Conservation (phyloP, 2,329 filamentous ascomycete genomes). For the Pseudocercospora crystallina region DNA sequence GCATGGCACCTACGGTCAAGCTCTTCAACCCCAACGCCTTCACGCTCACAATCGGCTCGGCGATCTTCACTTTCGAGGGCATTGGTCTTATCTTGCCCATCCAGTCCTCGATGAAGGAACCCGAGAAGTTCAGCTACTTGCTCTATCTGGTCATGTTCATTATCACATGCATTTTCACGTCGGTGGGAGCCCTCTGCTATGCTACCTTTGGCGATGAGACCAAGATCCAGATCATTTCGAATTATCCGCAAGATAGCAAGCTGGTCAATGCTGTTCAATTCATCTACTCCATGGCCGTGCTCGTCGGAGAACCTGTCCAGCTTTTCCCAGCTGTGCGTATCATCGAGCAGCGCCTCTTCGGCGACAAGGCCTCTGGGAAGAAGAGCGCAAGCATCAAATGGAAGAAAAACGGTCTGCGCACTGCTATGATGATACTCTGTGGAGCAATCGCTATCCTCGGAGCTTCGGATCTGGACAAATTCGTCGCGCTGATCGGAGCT, state of each 20-base stretch:
- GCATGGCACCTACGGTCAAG: constrained; percentile 61
- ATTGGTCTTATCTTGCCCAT: constrained; percentile 76
- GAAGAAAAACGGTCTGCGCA: constrained; percentile 71
- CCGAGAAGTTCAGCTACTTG: constrained; percentile 65
- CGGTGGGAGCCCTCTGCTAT: constrained; percentile 71
- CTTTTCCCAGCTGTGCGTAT: constrained; percentile 73
- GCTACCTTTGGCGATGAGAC: constrained; percentile 69
- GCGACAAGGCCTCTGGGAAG: constrained; percentile 64
- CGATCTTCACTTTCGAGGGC: constrained; percentile 77
- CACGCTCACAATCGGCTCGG: constrained; percentile 69
- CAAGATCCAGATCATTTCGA: constrained; percentile 72
- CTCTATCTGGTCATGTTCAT: constrained; percentile 70
- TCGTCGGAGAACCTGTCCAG: constrained; percentile 73
- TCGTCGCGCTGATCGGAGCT: constrained; percentile 71
- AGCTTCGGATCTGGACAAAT: constrained; percentile 69
- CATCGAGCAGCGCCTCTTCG: constrained; percentile 67
- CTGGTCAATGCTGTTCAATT: constrained; percentile 77
- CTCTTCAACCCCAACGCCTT: constrained; percentile 70
- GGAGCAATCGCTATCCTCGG: constrained; percentile 63
- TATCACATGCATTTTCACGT: constrained; percentile 71
- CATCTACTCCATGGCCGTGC: constrained; percentile 69
- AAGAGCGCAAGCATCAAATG: constrained; percentile 66
- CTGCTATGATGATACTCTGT: constrained; percentile 57
- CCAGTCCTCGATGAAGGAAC: constrained; percentile 71
- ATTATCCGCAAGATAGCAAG: constrained; percentile 68